phyloP scores from a whole-genome alignment of 441 rosid species.

The Capsella rubella region DNA sequence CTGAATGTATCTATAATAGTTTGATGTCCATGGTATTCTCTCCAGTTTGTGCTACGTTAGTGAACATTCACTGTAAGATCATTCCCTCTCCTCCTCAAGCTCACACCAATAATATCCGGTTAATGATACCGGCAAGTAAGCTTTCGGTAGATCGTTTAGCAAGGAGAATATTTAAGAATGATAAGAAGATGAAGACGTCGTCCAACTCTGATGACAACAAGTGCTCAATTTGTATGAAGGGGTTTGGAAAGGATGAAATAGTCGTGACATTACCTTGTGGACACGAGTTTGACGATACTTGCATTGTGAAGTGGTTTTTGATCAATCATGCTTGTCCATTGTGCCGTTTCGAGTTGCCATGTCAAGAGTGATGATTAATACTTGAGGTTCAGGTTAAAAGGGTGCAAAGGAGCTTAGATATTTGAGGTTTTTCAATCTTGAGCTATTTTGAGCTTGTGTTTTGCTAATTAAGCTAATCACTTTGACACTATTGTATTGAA shows the following conservation, averaged over 20 bases:
- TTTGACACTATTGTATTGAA: no score
- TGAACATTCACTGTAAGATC: neutral
- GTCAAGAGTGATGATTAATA: neutral
- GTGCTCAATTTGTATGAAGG: neutral
- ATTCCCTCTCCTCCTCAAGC: no score
- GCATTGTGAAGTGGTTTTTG: neutral
- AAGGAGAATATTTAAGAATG: neutral
- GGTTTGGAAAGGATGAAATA: neutral
- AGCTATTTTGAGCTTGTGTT: neutral
- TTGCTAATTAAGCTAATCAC: neutral
- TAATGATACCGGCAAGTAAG: neutral
- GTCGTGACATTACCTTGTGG: slow-evolving; percentile 1
- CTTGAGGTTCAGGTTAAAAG: neutral
- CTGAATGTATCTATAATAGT: no score
- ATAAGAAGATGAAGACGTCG: neutral
- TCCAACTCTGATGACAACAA: neutral
- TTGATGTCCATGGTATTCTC: no score
- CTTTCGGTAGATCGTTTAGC: neutral
- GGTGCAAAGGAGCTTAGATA: neutral
- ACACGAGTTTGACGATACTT: neutral
- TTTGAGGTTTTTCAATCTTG: neutral
- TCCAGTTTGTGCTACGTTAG: no score
- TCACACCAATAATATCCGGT: neutral
- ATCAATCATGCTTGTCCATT: neutral
- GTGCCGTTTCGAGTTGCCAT: neutral